phyloP scores from a whole-genome alignment of 169 alveolate species.

The Plasmodium blacklocki region DNA sequence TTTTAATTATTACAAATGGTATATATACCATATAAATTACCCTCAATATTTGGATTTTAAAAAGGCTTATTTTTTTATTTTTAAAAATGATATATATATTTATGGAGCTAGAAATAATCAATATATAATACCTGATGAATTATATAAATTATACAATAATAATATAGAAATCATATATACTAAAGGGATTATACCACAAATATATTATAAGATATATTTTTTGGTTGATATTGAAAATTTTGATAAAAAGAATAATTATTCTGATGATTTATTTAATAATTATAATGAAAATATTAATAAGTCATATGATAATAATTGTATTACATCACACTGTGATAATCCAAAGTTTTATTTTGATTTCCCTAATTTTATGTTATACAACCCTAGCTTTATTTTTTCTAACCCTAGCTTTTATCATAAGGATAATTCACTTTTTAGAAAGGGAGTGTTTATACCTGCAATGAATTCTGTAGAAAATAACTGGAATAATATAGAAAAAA shows the following conservation, averaged over 20 bases:
- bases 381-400: too few species aligned
- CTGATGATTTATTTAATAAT: background rate
- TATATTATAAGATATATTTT: constrained; percentile 28
- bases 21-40: constrained; percentile 9
- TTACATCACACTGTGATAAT: too few species aligned
- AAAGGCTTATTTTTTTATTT: constrained; percentile 41
- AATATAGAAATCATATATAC: constrained; percentile 27
- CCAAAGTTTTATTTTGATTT: too few species aligned
- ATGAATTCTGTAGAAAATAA: too few species aligned
- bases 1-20: constrained; percentile 24
- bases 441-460: too few species aligned
- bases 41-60: constrained; percentile 16
- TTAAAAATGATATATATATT: constrained; percentile 34
- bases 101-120: constrained; percentile 39
- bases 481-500: too few species aligned
- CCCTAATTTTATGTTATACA: too few species aligned
- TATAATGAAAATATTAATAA: background rate
- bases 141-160: constrained; percentile 12
- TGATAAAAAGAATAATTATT: background rate
- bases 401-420: too few species aligned
- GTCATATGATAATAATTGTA: too few species aligned
- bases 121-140: constrained; percentile 20
- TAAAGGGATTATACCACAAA: constrained; percentile 17
- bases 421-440: too few species aligned
- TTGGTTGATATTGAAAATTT: background rate